Conservation (phyloP, 129 eudicot genomes). For the Centrapalus pauciflorus region DNA sequence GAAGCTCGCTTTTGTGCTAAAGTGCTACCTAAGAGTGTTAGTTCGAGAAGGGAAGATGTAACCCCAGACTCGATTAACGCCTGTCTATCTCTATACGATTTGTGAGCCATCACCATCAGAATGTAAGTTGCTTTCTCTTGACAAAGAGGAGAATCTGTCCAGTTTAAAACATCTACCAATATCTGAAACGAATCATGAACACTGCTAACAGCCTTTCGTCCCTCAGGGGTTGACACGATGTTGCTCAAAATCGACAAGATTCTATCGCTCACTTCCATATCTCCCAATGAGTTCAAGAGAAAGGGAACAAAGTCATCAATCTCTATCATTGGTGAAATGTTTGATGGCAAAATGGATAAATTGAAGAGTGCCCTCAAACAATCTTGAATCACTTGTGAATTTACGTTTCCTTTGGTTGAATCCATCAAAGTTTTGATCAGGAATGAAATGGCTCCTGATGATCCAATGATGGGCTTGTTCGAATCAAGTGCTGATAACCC, state of each 20-base stretch:
- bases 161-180: slow-evolving; percentile 60
- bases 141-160: slow-evolving; percentile 81
- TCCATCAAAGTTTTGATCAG: slow-evolving; percentile 43
- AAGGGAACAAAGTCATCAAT: slow-evolving; percentile 45
- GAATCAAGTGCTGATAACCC: slow-evolving; percentile 81
- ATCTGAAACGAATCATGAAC: slow-evolving; percentile 52
- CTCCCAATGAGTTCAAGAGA: slow-evolving; percentile 52
- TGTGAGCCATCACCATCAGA: slow-evolving; percentile 93
- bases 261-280: slow-evolving; percentile 75
- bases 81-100: slow-evolving; percentile 70
- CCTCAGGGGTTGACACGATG: slow-evolving; percentile 61
- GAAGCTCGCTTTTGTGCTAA: slow-evolving; percentile 96
- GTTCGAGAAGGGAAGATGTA: slow-evolving; percentile 68
- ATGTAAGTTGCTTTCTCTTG: slow-evolving; percentile 80
- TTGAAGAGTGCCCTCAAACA: slow-evolving; percentile 73
- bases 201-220: slow-evolving; percentile 49
- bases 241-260: slow-evolving; percentile 71
- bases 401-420: slow-evolving; percentile 8
- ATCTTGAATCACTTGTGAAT: slow-evolving; percentile 64
- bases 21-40: slow-evolving; percentile 82
- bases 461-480: slow-evolving; percentile 76
- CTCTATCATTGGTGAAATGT: slow-evolving; percentile 48
- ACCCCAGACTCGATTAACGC: slow-evolving; percentile 78
- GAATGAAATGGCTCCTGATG: slow-evolving; percentile 76
- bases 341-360: slow-evolving; percentile 58